Evolutionary conservation across 2,329 filamentous ascomycete genomes (phyloP).

Genomic region (Colletotrichum sp.): DNA sequence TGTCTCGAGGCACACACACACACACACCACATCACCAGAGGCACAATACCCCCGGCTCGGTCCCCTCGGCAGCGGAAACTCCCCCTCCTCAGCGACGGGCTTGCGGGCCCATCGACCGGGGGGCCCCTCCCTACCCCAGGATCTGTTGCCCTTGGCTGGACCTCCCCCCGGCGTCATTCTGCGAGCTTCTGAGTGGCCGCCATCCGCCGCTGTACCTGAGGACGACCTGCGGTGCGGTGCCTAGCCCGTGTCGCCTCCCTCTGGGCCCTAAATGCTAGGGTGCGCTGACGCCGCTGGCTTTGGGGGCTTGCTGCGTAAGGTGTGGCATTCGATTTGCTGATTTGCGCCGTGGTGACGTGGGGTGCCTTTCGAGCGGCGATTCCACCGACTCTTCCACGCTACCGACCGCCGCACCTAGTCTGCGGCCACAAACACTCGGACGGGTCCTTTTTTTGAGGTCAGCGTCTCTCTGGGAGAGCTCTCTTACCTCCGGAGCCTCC

Average conservation of each 20-base stretch:
- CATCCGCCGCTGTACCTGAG: neutral
- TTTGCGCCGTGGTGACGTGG: neutral
- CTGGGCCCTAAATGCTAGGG: neutral
- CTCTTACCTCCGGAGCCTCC: neutral
- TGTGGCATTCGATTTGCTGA: conserved; percentile 1
- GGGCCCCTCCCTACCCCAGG: conserved; percentile 6
- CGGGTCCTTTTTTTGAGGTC: neutral
- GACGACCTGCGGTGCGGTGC: neutral
- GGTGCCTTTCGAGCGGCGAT: neutral
- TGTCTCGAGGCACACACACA: neutral
- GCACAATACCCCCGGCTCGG: neutral
- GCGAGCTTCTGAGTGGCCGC: conserved; percentile 4
- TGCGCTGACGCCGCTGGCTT: neutral
- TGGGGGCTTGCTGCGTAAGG: conserved; percentile 1
- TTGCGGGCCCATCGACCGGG: neutral
- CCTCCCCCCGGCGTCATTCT: neutral
- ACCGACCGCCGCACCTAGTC: neutral
- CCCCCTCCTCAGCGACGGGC: neutral
- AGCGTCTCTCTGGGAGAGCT: neutral
- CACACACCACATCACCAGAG: neutral
- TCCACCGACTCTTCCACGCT: neutral
- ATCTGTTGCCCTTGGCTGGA: neutral
- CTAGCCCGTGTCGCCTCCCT: neutral
- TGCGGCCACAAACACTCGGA: neutral
- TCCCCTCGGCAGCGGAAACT: conserved; percentile 4